Conservation (phyloP, 2,329 filamentous ascomycete species). For the Gyromitra esculenta region DNA sequence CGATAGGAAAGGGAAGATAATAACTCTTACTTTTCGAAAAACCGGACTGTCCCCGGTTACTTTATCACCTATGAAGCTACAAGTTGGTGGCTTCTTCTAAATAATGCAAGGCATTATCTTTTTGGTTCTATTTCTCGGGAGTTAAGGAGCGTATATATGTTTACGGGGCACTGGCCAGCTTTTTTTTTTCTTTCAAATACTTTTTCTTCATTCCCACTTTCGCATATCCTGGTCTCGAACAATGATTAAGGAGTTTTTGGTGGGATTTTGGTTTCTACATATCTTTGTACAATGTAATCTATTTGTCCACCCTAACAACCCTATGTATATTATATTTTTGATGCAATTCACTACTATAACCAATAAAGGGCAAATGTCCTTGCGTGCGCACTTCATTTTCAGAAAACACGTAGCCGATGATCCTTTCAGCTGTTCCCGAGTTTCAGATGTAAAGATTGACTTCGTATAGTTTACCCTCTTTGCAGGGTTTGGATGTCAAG, state of each 20-base stretch:
- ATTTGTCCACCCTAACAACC: not conserved
- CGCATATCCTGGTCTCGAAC: constrained; percentile 3
- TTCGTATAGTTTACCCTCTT: not conserved
- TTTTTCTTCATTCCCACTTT: not conserved
- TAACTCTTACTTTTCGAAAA: constrained; percentile 50
- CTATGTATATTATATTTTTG: constrained; percentile 17
- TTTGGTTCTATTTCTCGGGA: constrained; percentile 16
- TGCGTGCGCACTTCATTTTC: not conserved
- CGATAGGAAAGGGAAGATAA: constrained; percentile 55
- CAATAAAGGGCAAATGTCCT: not conserved
- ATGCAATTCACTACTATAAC: not conserved
- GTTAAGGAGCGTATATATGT: constrained; percentile 19
- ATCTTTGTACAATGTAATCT: constrained; percentile 18
- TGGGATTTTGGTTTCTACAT: not conserved
- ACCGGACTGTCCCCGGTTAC: constrained; percentile 32
- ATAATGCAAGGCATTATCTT: too few relatives aligned
- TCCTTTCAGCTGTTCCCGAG: not conserved
- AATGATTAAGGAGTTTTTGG: constrained; percentile 14
- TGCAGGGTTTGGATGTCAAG: not conserved
- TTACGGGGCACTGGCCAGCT: constrained; percentile 17
- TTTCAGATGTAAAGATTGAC: not conserved
- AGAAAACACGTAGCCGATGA: not conserved
- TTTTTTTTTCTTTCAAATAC: not conserved
- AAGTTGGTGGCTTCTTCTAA: constrained; percentile 48
- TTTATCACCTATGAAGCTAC: constrained; percentile 33